Conservation (phyloP, 192 early-diverging fungal genomes). For the Thamnidium elegans region DNA sequence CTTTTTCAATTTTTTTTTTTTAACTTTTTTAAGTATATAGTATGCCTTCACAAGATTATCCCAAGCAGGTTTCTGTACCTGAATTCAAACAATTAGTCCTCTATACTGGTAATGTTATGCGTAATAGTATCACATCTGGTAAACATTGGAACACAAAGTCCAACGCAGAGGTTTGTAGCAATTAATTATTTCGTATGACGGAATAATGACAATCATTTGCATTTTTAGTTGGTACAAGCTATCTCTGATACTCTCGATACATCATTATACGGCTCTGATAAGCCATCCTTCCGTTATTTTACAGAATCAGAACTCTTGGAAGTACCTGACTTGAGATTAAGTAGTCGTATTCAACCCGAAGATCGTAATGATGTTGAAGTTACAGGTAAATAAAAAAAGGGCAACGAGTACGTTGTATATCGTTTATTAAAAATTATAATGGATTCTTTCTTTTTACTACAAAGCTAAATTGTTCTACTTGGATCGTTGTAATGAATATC, state of each 20-base stretch:
- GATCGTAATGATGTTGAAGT: slow-evolving; percentile 30
- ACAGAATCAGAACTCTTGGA: slow-evolving; percentile 39
- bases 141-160: slow-evolving; percentile 42
- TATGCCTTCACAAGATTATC: slow-evolving; percentile 25
- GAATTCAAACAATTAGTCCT: slow-evolving; percentile 42
- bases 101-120: slow-evolving; percentile 54
- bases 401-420: not conserved
- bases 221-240: slow-evolving; percentile 43
- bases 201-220: not conserved
- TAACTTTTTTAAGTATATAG: not conserved
- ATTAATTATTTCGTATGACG: not conserved
- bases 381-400: slow-evolving; percentile 17
- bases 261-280: slow-evolving; percentile 30
- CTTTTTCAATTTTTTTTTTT: not conserved
- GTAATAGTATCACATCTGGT: slow-evolving; percentile 39
- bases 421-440: slow-evolving; percentile 19
- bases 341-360: slow-evolving; percentile 35
- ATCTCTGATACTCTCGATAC: slow-evolving; percentile 45
- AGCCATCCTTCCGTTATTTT: slow-evolving; percentile 41
- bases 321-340: slow-evolving; percentile 41
- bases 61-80: slow-evolving; percentile 18
- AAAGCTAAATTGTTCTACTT: slow-evolving; percentile 38
- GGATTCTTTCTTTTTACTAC: slow-evolving; percentile 29
- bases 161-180: slow-evolving; percentile 45
- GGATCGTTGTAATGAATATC: not conserved